These are phyloP conservation scores for Trichosporon inkin DNA, from an alignment of 1,284 basidiomycete genomes.

Conservation along the genomic window DNA sequence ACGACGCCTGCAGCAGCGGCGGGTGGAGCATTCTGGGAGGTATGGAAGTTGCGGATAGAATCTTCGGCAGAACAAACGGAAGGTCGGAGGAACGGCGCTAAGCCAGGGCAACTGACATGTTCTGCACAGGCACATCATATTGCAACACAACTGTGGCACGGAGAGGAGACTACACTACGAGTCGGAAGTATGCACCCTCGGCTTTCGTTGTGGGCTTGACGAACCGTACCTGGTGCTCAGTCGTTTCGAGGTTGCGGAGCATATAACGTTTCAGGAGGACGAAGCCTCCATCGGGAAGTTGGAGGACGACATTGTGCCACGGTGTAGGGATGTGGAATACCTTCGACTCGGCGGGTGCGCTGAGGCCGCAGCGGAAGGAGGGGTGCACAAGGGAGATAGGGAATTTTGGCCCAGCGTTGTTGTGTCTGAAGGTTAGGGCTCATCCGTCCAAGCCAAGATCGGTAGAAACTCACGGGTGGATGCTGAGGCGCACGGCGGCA, in stretches of 20 bases:
- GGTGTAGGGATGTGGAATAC: constrained; percentile 11
- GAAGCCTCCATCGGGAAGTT: not conserved
- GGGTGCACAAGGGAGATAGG: constrained; percentile 8
- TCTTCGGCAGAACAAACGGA: not conserved
- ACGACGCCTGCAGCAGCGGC: no score
- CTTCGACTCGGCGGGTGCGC: not conserved
- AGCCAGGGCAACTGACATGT: no score
- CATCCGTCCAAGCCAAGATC: no score
- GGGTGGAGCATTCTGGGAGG: no score
- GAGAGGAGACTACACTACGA: not conserved
- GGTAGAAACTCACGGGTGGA: constrained; percentile 1
- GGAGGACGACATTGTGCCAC: constrained; percentile 10
- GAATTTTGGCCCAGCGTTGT: constrained; percentile 11
- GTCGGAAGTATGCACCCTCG: constrained; percentile 8
- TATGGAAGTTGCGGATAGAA: not conserved
- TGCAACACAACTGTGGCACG: not conserved
- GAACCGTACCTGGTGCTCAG: constrained; percentile 1
- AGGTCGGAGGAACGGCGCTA: not conserved
- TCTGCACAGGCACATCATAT: not conserved
- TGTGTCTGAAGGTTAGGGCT: not conserved
- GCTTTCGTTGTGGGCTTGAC: not conserved
- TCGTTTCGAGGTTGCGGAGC: not conserved
- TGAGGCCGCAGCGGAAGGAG: not conserved
- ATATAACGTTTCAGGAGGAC: constrained; percentile 1
- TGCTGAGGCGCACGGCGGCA: constrained; percentile 4